Percentiles rank a stretch among this genome's conserved stretches.
phyloP scores from a whole-genome alignment of 768 basidiomycete species.

The Epithele typhae region DNA sequence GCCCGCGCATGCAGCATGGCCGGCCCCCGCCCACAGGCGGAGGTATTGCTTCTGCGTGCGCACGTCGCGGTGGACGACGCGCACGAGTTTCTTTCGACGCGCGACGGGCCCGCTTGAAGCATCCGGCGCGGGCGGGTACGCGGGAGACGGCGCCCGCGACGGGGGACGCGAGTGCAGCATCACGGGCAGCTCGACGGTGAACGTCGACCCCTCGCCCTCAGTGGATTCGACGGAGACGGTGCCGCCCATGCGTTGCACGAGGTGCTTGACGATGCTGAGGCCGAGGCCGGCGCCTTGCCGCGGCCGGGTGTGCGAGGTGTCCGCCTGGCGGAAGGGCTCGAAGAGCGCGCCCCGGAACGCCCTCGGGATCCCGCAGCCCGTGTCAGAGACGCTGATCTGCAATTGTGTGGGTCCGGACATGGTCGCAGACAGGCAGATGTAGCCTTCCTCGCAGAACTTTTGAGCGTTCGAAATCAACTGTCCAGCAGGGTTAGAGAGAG shows the following conservation, averaged over 20 bases:
- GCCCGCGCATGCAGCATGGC: constrained; percentile 7
- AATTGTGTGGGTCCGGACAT: not conserved
- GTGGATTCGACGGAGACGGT: constrained; percentile 23
- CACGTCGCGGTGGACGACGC: constrained; percentile 20
- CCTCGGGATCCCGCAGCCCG: constrained; percentile 26
- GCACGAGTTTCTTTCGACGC: constrained; percentile 7
- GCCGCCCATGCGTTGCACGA: constrained; percentile 26
- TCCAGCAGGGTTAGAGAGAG: too few species aligned
- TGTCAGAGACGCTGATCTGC: constrained; percentile 20
- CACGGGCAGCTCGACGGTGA: constrained; percentile 23
- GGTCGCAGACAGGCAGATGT: too few species aligned
- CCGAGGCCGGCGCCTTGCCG: constrained; percentile 26
- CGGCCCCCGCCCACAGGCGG: constrained; percentile 17
- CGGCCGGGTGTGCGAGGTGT: constrained; percentile 22
- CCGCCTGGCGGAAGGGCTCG: constrained; percentile 27
- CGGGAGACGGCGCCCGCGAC: not conserved
- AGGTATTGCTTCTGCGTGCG: constrained; percentile 20
- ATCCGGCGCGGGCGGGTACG: too few species aligned
- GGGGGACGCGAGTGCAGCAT: constrained; percentile 9
- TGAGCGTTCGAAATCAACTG: constrained; percentile 6
- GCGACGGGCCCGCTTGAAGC: too few species aligned
- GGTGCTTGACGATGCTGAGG: constrained; percentile 28
- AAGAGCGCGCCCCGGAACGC: constrained; percentile 23
- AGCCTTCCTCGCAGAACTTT: not conserved
- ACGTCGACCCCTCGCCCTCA: constrained; percentile 22